A percentile compares a stretch with the other conserved stretches of the same genome.
Evolutionary conservation across 1,284 basidiomycete species (phyloP).

Genomic region (Ceratobasidium sp.): DNA sequence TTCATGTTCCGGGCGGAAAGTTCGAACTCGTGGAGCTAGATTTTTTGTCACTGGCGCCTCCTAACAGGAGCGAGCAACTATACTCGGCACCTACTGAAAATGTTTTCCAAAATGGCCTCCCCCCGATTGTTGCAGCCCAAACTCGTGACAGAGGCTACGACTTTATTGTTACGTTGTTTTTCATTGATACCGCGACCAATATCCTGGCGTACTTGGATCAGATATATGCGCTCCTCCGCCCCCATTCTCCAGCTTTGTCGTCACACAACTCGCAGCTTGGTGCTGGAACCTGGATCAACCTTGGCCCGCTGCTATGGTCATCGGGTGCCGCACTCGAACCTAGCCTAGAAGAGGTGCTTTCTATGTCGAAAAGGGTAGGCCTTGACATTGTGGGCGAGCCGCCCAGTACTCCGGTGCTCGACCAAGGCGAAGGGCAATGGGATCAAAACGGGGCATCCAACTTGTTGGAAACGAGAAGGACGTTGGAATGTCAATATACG

Average conservation of each 20-base stretch:
- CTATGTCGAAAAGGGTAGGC: conserved; percentile 62
- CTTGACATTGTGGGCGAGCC: conserved; percentile 56
- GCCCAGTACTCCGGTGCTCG: not conserved
- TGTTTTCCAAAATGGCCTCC: conserved; percentile 8
- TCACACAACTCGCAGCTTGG: conserved; percentile 62
- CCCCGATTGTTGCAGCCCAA: conserved; percentile 23
- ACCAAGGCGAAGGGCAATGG: conserved; percentile 19
- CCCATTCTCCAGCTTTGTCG: not conserved
- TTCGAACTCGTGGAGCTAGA: conserved; percentile 64
- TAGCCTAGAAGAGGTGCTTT: conserved; percentile 68
- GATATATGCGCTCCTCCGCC: conserved; percentile 46
- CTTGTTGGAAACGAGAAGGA: conserved; percentile 52
- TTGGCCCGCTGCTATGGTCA: conserved; percentile 73
- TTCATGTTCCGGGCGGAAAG: conserved; percentile 27
- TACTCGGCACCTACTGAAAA: not conserved
- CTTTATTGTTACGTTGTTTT: conserved; percentile 72
- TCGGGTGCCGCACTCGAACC: conserved; percentile 67
- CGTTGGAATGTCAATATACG: conserved; percentile 71
- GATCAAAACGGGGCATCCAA: not conserved
- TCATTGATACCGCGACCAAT: conserved; percentile 74
- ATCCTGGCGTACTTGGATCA: conserved; percentile 55
- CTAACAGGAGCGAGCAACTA: conserved; percentile 7
- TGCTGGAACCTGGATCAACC: conserved; percentile 70
- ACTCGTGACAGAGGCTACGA: conserved; percentile 59
- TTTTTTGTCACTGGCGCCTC: conserved; percentile 60